Conservation (phyloP, 2,329 filamentous ascomycete genomes). For the Penicillium sp. region DNA sequence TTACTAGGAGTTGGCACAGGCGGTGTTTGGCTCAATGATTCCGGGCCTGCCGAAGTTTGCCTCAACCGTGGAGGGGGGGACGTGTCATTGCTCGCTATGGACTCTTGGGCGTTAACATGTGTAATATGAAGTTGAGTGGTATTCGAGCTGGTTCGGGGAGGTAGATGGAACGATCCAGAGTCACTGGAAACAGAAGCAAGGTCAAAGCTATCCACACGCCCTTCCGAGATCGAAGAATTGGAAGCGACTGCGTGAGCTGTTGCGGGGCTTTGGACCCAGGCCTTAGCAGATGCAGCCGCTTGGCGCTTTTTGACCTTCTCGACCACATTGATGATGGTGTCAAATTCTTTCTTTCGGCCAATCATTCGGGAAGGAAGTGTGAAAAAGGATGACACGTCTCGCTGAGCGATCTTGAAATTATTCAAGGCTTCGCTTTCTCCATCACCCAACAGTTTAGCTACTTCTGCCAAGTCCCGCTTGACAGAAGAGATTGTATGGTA, state of each 20-base stretch:
- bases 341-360: conserved; percentile 71
- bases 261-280: conserved; percentile 36
- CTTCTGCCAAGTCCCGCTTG: conserved; percentile 73
- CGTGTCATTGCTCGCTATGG: conserved; percentile 35
- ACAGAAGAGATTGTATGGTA: conserved; percentile 88
- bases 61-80: conserved; percentile 33
- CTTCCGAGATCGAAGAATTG: conserved; percentile 53
- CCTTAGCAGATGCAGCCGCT: conserved; percentile 34
- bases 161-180: conserved; percentile 48
- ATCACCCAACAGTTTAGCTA: conserved; percentile 71
- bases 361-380: conserved; percentile 79
- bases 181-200: conserved; percentile 56
- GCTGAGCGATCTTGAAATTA: conserved; percentile 74
- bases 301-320: conserved; percentile 72
- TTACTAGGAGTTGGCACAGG: conserved; percentile 20
- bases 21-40: conserved; percentile 7
- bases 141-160: conserved; percentile 41
- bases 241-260: conserved; percentile 53
- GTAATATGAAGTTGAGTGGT: conserved; percentile 29
- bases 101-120: conserved; percentile 36
- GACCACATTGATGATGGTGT: conserved; percentile 70
- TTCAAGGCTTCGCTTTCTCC: conserved; percentile 71
- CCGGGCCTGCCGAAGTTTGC: conserved; percentile 10
- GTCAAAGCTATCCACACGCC: conserved; percentile 49
- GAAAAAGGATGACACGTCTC: conserved; percentile 90